Conservation (phyloP, 495 filamentous ascomycete species). For the Daldinia vernicosa region DNA sequence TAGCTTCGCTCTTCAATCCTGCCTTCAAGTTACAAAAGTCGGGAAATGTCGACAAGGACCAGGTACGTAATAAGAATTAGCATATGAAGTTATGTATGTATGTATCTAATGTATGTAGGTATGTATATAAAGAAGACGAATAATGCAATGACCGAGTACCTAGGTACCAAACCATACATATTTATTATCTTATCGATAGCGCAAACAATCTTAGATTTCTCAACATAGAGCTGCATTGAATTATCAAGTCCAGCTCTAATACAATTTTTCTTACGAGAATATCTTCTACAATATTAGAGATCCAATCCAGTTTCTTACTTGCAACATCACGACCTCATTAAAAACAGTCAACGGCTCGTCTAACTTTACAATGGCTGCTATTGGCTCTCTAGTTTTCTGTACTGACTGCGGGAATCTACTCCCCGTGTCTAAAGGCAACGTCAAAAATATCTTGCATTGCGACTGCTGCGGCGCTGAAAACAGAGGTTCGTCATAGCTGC, state of each 20-base stretch:
- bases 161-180: neutral
- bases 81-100: neutral
- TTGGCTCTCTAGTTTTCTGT: constrained; percentile 93
- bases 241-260: neutral
- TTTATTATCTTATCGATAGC: neutral
- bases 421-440: constrained; percentile 76
- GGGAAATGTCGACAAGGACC: neutral
- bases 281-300: neutral
- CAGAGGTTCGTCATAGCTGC: constrained; percentile 66
- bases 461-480: constrained; percentile 85
- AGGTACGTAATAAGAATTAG: neutral
- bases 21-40: neutral
- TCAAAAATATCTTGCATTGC: constrained; percentile 79
- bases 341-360: neutral
- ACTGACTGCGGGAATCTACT: constrained; percentile 92
- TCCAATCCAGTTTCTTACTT: neutral
- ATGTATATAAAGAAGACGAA: neutral
- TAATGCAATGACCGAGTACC: neutral
- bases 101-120: too few species aligned
- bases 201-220: neutral
- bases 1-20: neutral
- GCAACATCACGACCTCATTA: neutral
- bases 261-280: neutral
- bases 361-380: constrained; percentile 71
- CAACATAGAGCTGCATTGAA: neutral